phyloP scores from a whole-genome alignment of 1,139 yeast genomes.

The Kurtzmaniella quercitrusa region DNA sequence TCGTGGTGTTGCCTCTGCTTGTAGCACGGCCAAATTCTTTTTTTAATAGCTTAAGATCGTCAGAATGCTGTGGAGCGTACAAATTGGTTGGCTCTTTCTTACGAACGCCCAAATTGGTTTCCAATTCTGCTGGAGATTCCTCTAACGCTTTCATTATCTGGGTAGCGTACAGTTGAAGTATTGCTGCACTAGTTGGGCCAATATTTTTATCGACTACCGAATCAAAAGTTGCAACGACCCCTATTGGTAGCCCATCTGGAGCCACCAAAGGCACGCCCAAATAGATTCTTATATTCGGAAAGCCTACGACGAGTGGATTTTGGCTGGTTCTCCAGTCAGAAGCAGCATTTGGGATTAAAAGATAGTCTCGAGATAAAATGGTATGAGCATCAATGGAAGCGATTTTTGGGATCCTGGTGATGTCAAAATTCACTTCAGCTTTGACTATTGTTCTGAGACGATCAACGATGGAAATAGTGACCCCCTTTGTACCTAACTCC shows the following conservation, averaged over 20 bases:
- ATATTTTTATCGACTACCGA: slow-evolving; percentile 37
- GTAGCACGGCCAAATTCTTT: slow-evolving; percentile 54
- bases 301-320: slow-evolving; percentile 60
- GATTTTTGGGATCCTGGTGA: slow-evolving; percentile 47
- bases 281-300: slow-evolving; percentile 57
- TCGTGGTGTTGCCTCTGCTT: slow-evolving; percentile 33
- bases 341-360: slow-evolving; percentile 54
- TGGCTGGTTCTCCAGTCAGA: slow-evolving; percentile 62
- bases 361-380: slow-evolving; percentile 50
- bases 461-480: slow-evolving; percentile 55
- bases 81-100: not conserved
- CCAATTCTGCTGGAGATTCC: slow-evolving; percentile 22
- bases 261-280: slow-evolving; percentile 56
- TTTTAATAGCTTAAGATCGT: slow-evolving; percentile 15
- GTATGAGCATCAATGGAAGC: slow-evolving; percentile 67
- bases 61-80: not conserved
- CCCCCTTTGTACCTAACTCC: slow-evolving; percentile 44
- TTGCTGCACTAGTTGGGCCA: slow-evolving; percentile 26
- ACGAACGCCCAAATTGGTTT: slow-evolving; percentile 7
- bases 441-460: slow-evolving; percentile 45
- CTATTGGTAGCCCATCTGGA: slow-evolving; percentile 41
- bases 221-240: slow-evolving; percentile 61
- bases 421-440: slow-evolving; percentile 42
- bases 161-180: slow-evolving; percentile 33
- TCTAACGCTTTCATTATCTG: slow-evolving; percentile 43